These are phyloP conservation scores for Tetrahymena elliotti DNA, from an alignment of 73 alveolate genomes.

Conservation along the genomic window DNA sequence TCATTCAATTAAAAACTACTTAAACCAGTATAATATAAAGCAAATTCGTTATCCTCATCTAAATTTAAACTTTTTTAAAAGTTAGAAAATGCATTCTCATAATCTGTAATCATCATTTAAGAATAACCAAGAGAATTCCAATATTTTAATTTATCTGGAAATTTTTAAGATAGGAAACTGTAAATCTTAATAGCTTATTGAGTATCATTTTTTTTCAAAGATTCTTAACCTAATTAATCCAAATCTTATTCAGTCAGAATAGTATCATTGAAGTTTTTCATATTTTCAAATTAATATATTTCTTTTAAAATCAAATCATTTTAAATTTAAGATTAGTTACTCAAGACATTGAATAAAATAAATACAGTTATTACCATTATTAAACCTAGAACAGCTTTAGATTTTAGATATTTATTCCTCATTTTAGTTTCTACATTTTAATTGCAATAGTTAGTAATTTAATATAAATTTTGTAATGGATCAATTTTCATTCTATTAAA, in stretches of 20 bases:
- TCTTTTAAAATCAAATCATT: neutral
- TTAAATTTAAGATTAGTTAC: neutral
- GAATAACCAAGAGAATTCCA: neutral
- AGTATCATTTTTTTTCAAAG: neutral
- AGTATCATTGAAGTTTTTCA: neutral
- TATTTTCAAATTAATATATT: neutral
- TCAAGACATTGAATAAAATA: neutral
- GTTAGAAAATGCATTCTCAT: neutral
- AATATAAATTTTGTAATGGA: too few species aligned
- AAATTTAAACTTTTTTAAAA: neutral
- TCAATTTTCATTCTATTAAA: too few species aligned
- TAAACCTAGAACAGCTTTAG: too few species aligned
- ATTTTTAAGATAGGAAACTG: neutral
- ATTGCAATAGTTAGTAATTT: too few species aligned
- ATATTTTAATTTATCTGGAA: neutral
- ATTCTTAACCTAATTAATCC: neutral
- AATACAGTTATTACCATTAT: neutral
- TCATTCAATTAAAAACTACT: neutral
- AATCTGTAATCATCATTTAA: neutral
- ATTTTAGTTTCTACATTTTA: too few species aligned
- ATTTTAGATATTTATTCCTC: too few species aligned
- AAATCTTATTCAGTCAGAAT: neutral
- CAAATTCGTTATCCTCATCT: neutral
- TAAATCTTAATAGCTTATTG: neutral
- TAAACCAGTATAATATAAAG: neutral